These are phyloP conservation scores for Prunus campanulata DNA, from an alignment of 306 rosid species.

Conservation along the genomic window DNA sequence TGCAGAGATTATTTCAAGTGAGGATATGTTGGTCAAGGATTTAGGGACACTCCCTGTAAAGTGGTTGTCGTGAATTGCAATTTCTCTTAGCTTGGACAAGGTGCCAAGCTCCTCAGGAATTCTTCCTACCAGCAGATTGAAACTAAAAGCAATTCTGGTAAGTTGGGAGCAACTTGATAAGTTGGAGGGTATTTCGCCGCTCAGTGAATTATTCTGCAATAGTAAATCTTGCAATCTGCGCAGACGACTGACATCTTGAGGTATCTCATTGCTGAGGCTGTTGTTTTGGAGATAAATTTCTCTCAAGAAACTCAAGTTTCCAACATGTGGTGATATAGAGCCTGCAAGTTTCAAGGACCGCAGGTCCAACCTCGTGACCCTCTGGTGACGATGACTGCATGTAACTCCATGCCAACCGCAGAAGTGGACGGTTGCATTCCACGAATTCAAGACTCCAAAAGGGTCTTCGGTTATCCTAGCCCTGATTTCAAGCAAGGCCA, in stretches of 20 bases:
- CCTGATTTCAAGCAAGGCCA: constrained; percentile 7
- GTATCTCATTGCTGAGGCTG: too few species aligned
- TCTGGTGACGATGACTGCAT: not conserved
- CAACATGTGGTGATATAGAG: not conserved
- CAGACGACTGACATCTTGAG: not conserved
- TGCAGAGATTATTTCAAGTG: too few species aligned
- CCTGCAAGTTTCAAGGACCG: not conserved
- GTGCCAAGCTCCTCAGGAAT: too few species aligned
- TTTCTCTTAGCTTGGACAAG: too few species aligned
- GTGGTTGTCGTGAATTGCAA: too few species aligned
- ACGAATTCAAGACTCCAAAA: not conserved
- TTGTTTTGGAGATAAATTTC: too few species aligned
- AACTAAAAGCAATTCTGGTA: too few species aligned
- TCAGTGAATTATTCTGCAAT: not conserved
- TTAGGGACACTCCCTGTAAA: too few species aligned
- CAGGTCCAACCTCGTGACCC: not conserved
- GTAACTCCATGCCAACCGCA: not conserved
- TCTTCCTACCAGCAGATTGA: too few species aligned
- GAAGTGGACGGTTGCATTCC: constrained; percentile 3
- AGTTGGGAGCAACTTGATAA: not conserved
- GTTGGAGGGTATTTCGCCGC: not conserved
- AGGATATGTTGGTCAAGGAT: too few species aligned
- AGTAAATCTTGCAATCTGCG: not conserved
- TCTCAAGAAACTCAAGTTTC: too few species aligned
- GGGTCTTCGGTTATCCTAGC: constrained; percentile 3